phyloP scores from a whole-genome alignment of 306 rosid genomes.

The Prinsepia uniflora region DNA sequence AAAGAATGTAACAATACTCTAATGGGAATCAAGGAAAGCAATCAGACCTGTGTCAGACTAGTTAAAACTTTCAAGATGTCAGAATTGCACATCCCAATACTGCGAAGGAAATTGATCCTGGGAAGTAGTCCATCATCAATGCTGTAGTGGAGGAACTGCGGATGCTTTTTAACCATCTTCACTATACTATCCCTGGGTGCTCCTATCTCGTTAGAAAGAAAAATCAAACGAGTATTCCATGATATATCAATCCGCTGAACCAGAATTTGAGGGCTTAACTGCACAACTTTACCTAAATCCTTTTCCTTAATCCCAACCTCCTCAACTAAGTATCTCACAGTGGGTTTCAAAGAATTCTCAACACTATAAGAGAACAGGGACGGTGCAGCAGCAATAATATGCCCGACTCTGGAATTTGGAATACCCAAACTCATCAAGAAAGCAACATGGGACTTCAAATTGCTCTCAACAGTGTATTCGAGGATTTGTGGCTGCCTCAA shows the following conservation, averaged over 20 bases:
- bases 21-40: slow-evolving; percentile 13
- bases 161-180: slow-evolving; percentile 95
- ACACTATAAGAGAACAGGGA: slow-evolving; percentile 87
- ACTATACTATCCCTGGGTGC: slow-evolving; percentile 86
- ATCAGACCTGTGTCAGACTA: slow-evolving; percentile 81
- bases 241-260: slow-evolving; percentile 84
- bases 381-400: slow-evolving; percentile 70
- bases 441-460: slow-evolving; percentile 78
- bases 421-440: slow-evolving; percentile 76
- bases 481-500: slow-evolving; percentile 94
- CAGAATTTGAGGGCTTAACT: slow-evolving; percentile 90
- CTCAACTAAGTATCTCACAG: slow-evolving; percentile 79
- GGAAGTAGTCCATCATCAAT: slow-evolving; percentile 85
- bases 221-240: slow-evolving; percentile 74
- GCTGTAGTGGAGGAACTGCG: slow-evolving; percentile 97
- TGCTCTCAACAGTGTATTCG: slow-evolving; percentile 77
- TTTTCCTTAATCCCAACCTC: slow-evolving; percentile 95
- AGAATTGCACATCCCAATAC: slow-evolving; percentile 84
- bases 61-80: slow-evolving; percentile 90
- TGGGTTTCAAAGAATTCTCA: slow-evolving; percentile 86
- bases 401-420: slow-evolving; percentile 78
- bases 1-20: background rate
- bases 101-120: slow-evolving; percentile 87
- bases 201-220: slow-evolving; percentile 82
- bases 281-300: slow-evolving; percentile 85